phyloP scores from a whole-genome alignment of 2,329 filamentous ascomycete genomes.

The Aspergillus tubingensis region DNA sequence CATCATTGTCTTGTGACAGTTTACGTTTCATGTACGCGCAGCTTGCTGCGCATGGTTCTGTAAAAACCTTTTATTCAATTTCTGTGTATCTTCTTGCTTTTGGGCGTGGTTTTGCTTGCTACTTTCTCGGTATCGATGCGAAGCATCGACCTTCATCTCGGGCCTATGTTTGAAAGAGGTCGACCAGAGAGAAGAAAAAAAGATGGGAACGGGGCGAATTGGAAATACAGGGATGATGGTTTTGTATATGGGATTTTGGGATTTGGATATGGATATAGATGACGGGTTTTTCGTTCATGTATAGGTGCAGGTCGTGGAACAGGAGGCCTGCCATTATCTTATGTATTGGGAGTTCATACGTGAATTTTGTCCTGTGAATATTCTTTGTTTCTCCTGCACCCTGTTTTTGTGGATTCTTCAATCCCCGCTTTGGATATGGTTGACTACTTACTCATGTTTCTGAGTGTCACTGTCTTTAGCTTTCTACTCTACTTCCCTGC shows the following conservation, averaged over 20 bases:
- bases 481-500: no score
- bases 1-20: background rate
- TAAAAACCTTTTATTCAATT: background rate
- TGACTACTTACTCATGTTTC: background rate
- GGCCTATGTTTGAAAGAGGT: background rate
- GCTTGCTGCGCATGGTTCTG: background rate
- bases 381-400: background rate
- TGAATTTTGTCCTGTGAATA: background rate
- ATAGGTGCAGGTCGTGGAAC: constrained; percentile 8
- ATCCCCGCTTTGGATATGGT: background rate
- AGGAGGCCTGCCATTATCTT: constrained; percentile 1
- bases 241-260: background rate
- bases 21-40: background rate
- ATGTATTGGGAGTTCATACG: background rate
- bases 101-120: background rate
- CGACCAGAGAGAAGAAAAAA: background rate
- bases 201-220: background rate
- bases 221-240: background rate
- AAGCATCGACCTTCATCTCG: background rate
- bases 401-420: background rate
- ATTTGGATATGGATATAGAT: background rate
- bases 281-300: constrained; percentile 5
- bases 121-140: background rate
- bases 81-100: background rate
- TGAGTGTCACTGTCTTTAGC: background rate